Evolutionary conservation across 371 early-diverging fungal genomes (phyloP).

Genomic region (Mucor indicus): DNA sequence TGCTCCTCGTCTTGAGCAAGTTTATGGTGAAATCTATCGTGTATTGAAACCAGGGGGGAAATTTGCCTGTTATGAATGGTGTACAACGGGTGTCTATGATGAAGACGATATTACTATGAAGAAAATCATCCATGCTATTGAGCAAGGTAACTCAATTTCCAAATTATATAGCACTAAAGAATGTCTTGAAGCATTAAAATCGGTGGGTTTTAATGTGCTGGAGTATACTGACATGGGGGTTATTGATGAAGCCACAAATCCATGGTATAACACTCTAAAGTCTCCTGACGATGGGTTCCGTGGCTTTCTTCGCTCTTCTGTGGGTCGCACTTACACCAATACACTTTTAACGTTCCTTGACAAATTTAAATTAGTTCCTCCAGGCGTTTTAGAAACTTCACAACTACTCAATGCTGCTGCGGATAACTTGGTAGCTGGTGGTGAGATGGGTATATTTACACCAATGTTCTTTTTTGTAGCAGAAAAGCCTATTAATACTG

Average conservation of each 20-base stretch:
- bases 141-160: conserved; percentile 78
- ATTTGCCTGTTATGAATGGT: conserved; percentile 78
- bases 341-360: conserved; percentile 59
- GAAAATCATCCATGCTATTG: conserved; percentile 68
- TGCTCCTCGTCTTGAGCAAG: conserved; percentile 61
- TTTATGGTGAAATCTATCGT: conserved; percentile 73
- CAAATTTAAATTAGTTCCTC: conserved; percentile 65
- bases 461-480: conserved; percentile 82
- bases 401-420: conserved; percentile 69
- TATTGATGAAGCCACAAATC: conserved; percentile 51
- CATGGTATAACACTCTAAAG: conserved; percentile 70
- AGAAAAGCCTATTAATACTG: conserved; percentile 55
- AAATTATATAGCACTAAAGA: conserved; percentile 64
- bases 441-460: conserved; percentile 70
- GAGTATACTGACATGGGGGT: conserved; percentile 61
- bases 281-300: conserved; percentile 40
- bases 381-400: conserved; percentile 68
- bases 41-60: conserved; percentile 76
- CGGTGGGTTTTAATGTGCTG: conserved; percentile 70
- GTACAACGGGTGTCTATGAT: conserved; percentile 69
- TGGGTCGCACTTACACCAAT: conserved; percentile 58
- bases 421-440: conserved; percentile 69
- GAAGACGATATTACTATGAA: conserved; percentile 58
- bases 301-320: conserved; percentile 47
- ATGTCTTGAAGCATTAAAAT: conserved; percentile 64